phyloP scores from a whole-genome alignment of 352 stramenopile species.

The Globisporangium abappressorium region DNA sequence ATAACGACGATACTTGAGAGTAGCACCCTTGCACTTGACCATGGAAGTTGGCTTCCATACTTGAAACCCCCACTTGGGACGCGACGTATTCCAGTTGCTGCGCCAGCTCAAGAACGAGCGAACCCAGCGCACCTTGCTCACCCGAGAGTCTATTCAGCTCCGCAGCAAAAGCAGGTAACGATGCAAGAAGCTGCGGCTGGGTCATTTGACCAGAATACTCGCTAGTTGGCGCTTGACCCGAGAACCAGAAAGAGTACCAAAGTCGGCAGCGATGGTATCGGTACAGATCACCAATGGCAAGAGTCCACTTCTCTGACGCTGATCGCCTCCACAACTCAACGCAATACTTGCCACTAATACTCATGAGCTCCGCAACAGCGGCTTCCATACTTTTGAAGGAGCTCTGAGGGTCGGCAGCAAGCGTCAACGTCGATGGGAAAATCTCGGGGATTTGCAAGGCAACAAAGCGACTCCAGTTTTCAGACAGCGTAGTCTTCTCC shows the following conservation, averaged over 20 bases:
- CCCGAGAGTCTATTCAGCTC: conserved; percentile 34
- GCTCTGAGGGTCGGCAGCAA: conserved; percentile 10
- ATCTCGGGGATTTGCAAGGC: conserved; percentile 31
- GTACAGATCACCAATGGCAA: conserved; percentile 7
- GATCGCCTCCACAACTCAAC: conserved; percentile 2
- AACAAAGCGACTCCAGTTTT: conserved; percentile 31
- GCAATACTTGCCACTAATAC: conserved; percentile 3
- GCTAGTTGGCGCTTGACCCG: not conserved
- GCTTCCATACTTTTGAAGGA: conserved; percentile 5
- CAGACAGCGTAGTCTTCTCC: conserved; percentile 6
- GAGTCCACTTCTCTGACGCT: conserved; percentile 6
- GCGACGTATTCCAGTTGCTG: conserved; percentile 54
- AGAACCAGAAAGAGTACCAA: conserved; percentile 42
- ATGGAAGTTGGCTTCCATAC: conserved; percentile 25
- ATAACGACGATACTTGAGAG: conserved; percentile 28
- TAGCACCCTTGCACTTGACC: conserved; percentile 36
- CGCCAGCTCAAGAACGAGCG: conserved; percentile 37
- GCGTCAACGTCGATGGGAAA: conserved; percentile 26
- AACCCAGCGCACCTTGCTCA: conserved; percentile 32
- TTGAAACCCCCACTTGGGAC: conserved; percentile 23
- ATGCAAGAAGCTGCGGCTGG: conserved; percentile 35
- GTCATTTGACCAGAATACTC: conserved; percentile 19
- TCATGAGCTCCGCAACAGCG: conserved; percentile 7
- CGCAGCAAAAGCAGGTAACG: conserved; percentile 37
- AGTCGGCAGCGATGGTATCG: conserved; percentile 29